Evolutionary conservation across 2,329 filamentous ascomycete species (phyloP).

Genomic region (Aspergillus oerlinghausenensis): DNA sequence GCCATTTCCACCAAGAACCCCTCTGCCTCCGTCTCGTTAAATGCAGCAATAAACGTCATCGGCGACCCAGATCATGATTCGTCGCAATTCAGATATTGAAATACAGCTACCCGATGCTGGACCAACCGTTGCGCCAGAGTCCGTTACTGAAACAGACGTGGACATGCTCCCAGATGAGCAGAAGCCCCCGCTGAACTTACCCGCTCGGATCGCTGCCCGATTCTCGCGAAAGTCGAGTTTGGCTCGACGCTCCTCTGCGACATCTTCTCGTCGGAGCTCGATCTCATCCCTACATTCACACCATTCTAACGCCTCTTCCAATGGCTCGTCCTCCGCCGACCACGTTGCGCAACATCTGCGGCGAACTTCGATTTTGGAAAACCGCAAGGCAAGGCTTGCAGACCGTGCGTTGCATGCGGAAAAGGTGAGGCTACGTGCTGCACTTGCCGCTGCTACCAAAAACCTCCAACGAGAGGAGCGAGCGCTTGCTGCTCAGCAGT

Average conservation of each 20-base stretch:
- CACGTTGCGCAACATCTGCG: constrained; percentile 62
- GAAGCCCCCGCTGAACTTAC: constrained; percentile 45
- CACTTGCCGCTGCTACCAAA: constrained; percentile 54
- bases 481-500: constrained; percentile 58
- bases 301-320: constrained; percentile 49
- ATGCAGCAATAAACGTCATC: neutral
- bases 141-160: constrained; percentile 31
- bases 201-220: constrained; percentile 59
- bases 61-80: constrained; percentile 28
- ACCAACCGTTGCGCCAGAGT: constrained; percentile 21
- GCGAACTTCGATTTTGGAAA: constrained; percentile 61
- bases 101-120: constrained; percentile 36
- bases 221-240: constrained; percentile 53
- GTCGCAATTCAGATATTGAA: constrained; percentile 41
- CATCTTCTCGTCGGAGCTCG: constrained; percentile 61
- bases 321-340: constrained; percentile 51
- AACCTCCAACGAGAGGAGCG: constrained; percentile 57
- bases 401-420: constrained; percentile 63
- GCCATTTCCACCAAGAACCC: constrained; percentile 2
- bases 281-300: constrained; percentile 61
- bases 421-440: constrained; percentile 60
- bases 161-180: constrained; percentile 40
- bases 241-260: constrained; percentile 56
- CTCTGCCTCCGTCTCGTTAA: neutral
- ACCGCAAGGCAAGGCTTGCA: constrained; percentile 58